A percentile compares a stretch with the other conserved stretches of the same genome.
Conservation (phyloP, 495 filamentous ascomycete genomes). For the Pyronema omphalodes region DNA sequence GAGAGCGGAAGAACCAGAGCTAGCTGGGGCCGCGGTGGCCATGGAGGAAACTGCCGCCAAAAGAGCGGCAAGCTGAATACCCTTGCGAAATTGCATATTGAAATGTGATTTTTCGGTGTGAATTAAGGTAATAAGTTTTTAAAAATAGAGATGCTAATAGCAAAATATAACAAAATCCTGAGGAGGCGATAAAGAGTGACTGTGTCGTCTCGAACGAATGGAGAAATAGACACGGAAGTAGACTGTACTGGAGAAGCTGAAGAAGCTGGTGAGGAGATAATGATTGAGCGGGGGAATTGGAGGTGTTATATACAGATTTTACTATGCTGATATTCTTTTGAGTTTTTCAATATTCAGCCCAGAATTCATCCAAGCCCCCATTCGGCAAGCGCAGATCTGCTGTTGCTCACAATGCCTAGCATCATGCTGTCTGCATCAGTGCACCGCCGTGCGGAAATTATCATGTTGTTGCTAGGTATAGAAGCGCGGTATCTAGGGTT, state of each 20-base stretch:
- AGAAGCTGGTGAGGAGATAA: slow-evolving; percentile 3
- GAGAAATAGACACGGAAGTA: not conserved
- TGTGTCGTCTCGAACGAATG: not conserved
- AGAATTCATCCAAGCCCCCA: too few species aligned
- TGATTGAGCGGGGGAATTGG: not conserved
- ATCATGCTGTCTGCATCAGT: too few species aligned
- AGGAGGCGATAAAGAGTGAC: slow-evolving; percentile 3
- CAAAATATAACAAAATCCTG: not conserved
- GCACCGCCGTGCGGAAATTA: too few species aligned
- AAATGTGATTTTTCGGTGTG: not conserved
- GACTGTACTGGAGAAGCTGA: slow-evolving; percentile 1
- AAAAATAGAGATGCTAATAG: not conserved
- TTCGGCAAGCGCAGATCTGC: too few species aligned
- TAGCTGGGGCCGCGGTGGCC: not conserved
- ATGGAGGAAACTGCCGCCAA: slow-evolving; percentile 1
- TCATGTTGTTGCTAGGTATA: too few species aligned
- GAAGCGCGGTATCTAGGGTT: not conserved
- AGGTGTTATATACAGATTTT: slow-evolving; percentile 4
- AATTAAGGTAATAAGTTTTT: not conserved
- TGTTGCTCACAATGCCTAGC: too few species aligned
- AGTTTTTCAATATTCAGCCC: too few species aligned
- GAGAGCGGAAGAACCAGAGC: too few species aligned
- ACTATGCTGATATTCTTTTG: too few species aligned
- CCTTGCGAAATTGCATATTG: slow-evolving; percentile 4
- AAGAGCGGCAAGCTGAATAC: slow-evolving; percentile 2